phyloP scores from a whole-genome alignment of 2,329 filamentous ascomycete species.

The Fusarium praegraminearum region DNA sequence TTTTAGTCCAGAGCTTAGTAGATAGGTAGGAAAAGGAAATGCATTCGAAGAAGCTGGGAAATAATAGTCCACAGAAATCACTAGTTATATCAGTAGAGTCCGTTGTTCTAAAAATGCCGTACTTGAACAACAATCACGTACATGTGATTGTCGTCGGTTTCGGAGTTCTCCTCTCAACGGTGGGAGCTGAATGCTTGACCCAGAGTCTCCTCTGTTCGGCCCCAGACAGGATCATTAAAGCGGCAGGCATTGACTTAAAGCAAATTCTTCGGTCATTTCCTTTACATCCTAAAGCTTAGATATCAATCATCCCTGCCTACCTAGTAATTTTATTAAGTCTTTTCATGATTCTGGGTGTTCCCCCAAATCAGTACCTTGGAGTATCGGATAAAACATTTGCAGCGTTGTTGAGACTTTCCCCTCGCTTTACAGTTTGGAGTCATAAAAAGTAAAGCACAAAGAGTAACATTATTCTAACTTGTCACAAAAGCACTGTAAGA shows the following conservation, averaged over 20 bases:
- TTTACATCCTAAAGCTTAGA: not conserved
- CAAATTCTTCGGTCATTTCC: not conserved
- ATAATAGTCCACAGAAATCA: not conserved
- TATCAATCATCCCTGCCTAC: not conserved
- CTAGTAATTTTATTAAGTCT: not conserved
- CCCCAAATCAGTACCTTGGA: too few species aligned
- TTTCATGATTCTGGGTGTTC: not conserved
- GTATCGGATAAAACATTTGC: too few species aligned
- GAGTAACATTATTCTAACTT: too few species aligned
- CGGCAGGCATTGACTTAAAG: not conserved
- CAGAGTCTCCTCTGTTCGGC: not conserved
- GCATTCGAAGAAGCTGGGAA: constrained; percentile 9
- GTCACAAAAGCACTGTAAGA: too few species aligned
- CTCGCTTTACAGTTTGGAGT: too few species aligned
- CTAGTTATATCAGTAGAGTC: not conserved
- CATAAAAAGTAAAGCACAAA: too few species aligned
- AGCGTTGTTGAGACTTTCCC: too few species aligned
- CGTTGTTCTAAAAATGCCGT: not conserved
- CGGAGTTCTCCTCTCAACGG: not conserved
- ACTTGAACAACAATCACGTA: not conserved
- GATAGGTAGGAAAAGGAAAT: constrained; percentile 23
- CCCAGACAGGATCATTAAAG: not conserved
- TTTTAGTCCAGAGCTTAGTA: constrained; percentile 5
- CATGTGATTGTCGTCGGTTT: not conserved
- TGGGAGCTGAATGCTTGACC: not conserved